Percentiles rank a stretch among this genome's conserved stretches.
Evolutionary conservation across 306 rosid species (phyloP).

Genomic region (Parietaria judaica): DNA sequence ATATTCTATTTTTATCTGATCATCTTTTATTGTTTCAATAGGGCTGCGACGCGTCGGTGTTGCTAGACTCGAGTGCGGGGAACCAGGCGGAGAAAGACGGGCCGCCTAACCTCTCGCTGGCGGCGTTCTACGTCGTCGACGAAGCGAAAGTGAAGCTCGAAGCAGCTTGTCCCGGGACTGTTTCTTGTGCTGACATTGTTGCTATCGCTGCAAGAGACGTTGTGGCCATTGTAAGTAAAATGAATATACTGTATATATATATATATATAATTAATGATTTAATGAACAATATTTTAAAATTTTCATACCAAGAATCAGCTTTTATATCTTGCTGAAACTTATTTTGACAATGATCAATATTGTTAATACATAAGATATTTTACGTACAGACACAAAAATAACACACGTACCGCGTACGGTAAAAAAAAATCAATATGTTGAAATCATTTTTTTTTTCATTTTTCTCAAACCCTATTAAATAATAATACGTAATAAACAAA

Average conservation of each 20-base stretch:
- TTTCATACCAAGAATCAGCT: neutral
- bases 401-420: too few relatives aligned
- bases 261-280: too few relatives aligned
- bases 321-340: too few relatives aligned
- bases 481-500: too few relatives aligned
- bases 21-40: neutral
- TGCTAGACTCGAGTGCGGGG: slow-evolving; percentile 46
- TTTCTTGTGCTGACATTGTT: slow-evolving; percentile 67
- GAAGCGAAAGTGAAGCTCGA: slow-evolving; percentile 62
- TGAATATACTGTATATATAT: neutral
- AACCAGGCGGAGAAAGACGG: slow-evolving; percentile 67
- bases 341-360: too few relatives aligned
- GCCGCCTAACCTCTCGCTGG: slow-evolving; percentile 48
- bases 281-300: too few relatives aligned
- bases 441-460: too few relatives aligned
- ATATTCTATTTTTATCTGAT: neutral
- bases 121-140: slow-evolving; percentile 58
- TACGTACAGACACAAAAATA: too few relatives aligned
- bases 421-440: too few relatives aligned
- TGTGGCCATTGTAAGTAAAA: slow-evolving; percentile 36
- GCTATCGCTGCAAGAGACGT: slow-evolving; percentile 73
- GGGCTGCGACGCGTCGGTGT: slow-evolving; percentile 74
- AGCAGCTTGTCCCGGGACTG: slow-evolving; percentile 48
- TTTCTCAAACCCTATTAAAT: too few relatives aligned
- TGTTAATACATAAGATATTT: too few relatives aligned